These are phyloP conservation scores for Penicillium canariense DNA, from an alignment of 495 filamentous ascomycete species.

Conservation along the genomic window DNA sequence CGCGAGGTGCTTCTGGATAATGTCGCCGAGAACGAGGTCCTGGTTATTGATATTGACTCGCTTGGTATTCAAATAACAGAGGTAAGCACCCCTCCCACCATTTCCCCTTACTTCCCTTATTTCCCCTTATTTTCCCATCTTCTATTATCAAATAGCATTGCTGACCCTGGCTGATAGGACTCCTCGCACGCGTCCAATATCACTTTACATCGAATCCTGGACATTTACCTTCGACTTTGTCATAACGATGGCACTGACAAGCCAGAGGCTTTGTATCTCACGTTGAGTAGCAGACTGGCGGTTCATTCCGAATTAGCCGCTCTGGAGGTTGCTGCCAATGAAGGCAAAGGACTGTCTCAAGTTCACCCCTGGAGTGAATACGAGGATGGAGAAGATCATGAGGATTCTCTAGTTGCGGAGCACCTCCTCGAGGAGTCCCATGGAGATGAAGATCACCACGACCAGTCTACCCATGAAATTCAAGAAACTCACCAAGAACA, in stretches of 20 bases:
- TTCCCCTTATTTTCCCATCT: background rate
- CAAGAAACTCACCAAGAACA: background rate
- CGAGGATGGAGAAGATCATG: slow-evolving; percentile 25
- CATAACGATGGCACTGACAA: slow-evolving; percentile 57
- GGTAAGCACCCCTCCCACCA: slow-evolving; percentile 45
- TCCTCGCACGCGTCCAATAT: slow-evolving; percentile 38
- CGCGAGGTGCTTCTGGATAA: slow-evolving; percentile 66
- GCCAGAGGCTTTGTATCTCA: slow-evolving; percentile 55
- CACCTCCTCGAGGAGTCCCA: slow-evolving; percentile 2
- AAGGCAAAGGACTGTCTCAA: slow-evolving; percentile 60
- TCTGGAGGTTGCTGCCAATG: slow-evolving; percentile 50
- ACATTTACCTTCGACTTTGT: slow-evolving; percentile 56
- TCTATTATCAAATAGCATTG: background rate
- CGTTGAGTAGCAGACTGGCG: slow-evolving; percentile 45
- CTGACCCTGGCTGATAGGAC: slow-evolving; percentile 43
- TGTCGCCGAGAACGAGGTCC: slow-evolving; percentile 63
- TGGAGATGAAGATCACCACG: background rate
- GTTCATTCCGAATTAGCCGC: slow-evolving; percentile 45
- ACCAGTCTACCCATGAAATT: slow-evolving; percentile 1
- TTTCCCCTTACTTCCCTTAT: background rate
- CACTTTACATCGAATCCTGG: slow-evolving; percentile 56
- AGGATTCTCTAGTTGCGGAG: slow-evolving; percentile 13
- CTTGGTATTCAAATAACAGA: slow-evolving; percentile 71
- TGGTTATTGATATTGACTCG: slow-evolving; percentile 64
- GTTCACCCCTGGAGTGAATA: slow-evolving; percentile 42